Base-by-base conservation (phyloP, 345 rosid genomes). In the Eucalyptus virginea region DNA sequence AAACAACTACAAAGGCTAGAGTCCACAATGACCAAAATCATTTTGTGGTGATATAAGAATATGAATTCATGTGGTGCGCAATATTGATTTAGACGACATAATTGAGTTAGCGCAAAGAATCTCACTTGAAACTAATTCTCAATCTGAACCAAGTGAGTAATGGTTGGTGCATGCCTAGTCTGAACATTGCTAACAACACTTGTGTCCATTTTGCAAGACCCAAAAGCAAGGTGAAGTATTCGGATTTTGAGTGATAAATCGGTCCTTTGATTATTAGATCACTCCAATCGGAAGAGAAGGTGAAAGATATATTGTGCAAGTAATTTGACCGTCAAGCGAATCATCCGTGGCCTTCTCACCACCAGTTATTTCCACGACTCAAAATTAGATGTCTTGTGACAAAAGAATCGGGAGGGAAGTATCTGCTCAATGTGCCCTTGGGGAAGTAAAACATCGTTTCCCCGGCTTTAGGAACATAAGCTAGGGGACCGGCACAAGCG, bases 401-500 rank as follows among this genome's bases (percentile, higher is more conserved):
- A 17, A 34, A 69, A 69, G 24, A 32, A 32, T 69, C 42, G 34
- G 7, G 89, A 72, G 67, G 67, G 51, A 26, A 48, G 89, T 83
- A 94, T 95, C 91, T 94, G 94, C 88, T 97, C 96, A 30, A 95
- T 77, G 86, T 96, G 95, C 9, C 95, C 96, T 88, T 96, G 97
- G 49, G 95, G 89, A 94, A 94, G 81, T 97, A 97, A 87, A 91
- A 86, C n/a, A 95, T 94, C 4, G 30, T 91, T 28, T 96, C 96
- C 40, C 93, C 94, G 85, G 16, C 54, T 13, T 88, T 88, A 9
- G 97, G 97, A 67, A 93, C 92, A 87, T 94, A 91, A 87, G 88
- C 91, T 16, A 65, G 88, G 45, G 93, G 92, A 88, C 97, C 96
- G 6, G 95, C 97, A 42, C 95, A 94, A 9, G 92, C 88, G 26